Base-by-base conservation (phyloP, 495 filamentous ascomycete genomes). In the Darksidea phi region DNA sequence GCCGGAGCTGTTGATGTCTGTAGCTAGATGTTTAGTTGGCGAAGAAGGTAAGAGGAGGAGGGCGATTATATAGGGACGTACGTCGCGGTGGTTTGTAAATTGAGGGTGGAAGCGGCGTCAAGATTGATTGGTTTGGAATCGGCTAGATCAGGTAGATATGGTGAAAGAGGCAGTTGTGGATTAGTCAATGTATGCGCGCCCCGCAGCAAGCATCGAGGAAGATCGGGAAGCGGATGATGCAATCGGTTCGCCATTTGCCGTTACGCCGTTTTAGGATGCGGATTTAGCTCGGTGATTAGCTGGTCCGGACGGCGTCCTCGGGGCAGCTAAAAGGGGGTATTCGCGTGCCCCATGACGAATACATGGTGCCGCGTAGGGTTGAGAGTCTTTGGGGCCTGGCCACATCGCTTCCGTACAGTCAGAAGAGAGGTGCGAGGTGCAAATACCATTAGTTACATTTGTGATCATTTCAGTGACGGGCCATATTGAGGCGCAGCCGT, bases 161-260 rank as follows among this genome's bases (percentile, higher is more conserved):
- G 41, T 43, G 41, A 43, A n/a, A 15, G 7, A 12, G 54, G 8
- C 26, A 25, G 28, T 45, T 56, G 12, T 17, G n/a, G 8, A 56
- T 56, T 46, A 42, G 41, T 43, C 5, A 43, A 46, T 56, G 38
- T 18, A 38, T 25, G 37, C 43, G 55, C 55, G 50, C 55, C 43
- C 55, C 55, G 43, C 55, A 20, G 23, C 41, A 42, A 34, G 17
- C 18, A 23, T 37, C 28, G 4, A 21, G 41, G 18, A 15, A 20
- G 15, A 15, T 3, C 41, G 4, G 41, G 15, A n/a, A 3, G 41
- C 41, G 41, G 47, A 60, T 60, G 57, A 51, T 53, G 57, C 48
- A 23, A 60, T 60, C 26, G 21, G 17, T 28, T 23, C 24, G 46
- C 5, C 7, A 49, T 7, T 20, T 43, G 10, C 17, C 28, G n/a